These are phyloP conservation scores for Aspergillus niger DNA, from an alignment of 2,329 filamentous ascomycete genomes.

Conservation along the genomic window DNA sequence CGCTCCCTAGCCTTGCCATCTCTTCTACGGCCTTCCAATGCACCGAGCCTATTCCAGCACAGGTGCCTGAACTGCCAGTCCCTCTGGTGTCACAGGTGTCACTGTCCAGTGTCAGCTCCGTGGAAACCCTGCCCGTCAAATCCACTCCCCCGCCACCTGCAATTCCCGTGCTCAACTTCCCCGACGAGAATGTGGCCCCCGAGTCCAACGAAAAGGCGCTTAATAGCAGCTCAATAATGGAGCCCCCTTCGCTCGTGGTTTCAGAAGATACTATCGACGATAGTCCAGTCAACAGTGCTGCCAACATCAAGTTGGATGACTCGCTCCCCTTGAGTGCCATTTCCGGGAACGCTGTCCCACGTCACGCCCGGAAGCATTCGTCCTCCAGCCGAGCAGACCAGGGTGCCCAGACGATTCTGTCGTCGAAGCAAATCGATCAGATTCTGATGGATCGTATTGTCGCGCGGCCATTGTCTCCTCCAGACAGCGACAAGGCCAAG, in stretches of 20 bases:
- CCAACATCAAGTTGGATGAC: conserved; percentile 24
- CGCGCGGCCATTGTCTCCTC: conserved; percentile 35
- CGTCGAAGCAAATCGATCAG: conserved; percentile 77
- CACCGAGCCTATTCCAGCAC: conserved; percentile 37
- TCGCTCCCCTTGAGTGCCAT: conserved; percentile 63
- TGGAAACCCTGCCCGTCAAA: conserved; percentile 49
- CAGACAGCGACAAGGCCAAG: conserved; percentile 35
- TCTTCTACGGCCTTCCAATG: conserved; percentile 30
- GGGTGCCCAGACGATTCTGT: conserved; percentile 79
- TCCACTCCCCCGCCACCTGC: conserved; percentile 33
- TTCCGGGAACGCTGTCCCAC: conserved; percentile 56
- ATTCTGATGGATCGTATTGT: conserved; percentile 62
- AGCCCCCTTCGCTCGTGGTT: conserved; percentile 52
- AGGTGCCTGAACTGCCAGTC: conserved; percentile 25
- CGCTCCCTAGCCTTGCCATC: conserved; percentile 28
- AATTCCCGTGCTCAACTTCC: conserved; percentile 20
- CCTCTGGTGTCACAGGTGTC: conserved; percentile 35
- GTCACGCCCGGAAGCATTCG: conserved; percentile 27
- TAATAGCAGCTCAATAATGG: conserved; percentile 15
- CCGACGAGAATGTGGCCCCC: conserved; percentile 27
- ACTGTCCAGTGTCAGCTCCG: conserved; percentile 47
- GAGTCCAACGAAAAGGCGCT: conserved; percentile 24
- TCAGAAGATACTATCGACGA: conserved; percentile 67
- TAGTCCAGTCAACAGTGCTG: conserved; percentile 47
- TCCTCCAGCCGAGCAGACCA: conserved; percentile 63